These are phyloP conservation scores for Paramecium caudatum DNA, from an alignment of 73 alveolate species.

Conservation along the genomic window DNA sequence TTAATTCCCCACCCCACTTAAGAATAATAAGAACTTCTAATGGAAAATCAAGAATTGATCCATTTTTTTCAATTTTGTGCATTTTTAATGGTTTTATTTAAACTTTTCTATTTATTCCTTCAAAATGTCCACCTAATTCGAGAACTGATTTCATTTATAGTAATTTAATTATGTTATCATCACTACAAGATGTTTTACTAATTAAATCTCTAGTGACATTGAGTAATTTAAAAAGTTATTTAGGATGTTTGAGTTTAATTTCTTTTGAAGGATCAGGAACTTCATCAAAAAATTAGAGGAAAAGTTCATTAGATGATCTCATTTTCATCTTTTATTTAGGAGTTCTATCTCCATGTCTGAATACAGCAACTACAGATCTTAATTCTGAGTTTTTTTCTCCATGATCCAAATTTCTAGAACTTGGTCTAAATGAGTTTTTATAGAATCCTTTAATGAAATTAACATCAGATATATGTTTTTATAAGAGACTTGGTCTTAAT, in stretches of 20 bases:
- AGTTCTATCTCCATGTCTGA: slow-evolving; percentile 98
- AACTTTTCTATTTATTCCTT: slow-evolving; percentile 77
- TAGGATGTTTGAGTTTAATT: slow-evolving; percentile 83
- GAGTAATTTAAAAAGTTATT: slow-evolving; percentile 80
- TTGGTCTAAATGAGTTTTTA: slow-evolving; percentile 67
- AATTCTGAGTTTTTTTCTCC: slow-evolving; percentile 89
- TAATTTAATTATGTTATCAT: slow-evolving; percentile 88
- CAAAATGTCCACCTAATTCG: slow-evolving; percentile 79
- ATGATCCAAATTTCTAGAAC: slow-evolving; percentile 22
- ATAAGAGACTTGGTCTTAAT: slow-evolving; percentile 62
- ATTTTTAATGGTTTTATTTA: slow-evolving; percentile 61
- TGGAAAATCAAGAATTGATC: slow-evolving; percentile 67
- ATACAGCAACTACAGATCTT: slow-evolving; percentile 96
- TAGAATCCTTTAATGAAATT: slow-evolving; percentile 50
- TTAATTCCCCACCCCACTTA: slow-evolving; percentile 98
- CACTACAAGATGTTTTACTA: slow-evolving; percentile 80
- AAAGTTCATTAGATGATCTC: slow-evolving; percentile 83
- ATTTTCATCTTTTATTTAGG: slow-evolving; percentile 98
- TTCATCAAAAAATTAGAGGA: slow-evolving; percentile 87
- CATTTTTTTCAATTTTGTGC: slow-evolving; percentile 25
- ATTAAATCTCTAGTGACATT: slow-evolving; percentile 84
- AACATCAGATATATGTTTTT: slow-evolving; percentile 20
- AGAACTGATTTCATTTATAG: slow-evolving; percentile 92
- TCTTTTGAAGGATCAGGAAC: slow-evolving; percentile 82
- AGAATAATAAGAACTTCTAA: slow-evolving; percentile 85